Percentiles rank a stretch among this genome's conserved stretches.
Conservation (phyloP, 768 basidiomycete genomes). For the Myochromella boudieri region DNA sequence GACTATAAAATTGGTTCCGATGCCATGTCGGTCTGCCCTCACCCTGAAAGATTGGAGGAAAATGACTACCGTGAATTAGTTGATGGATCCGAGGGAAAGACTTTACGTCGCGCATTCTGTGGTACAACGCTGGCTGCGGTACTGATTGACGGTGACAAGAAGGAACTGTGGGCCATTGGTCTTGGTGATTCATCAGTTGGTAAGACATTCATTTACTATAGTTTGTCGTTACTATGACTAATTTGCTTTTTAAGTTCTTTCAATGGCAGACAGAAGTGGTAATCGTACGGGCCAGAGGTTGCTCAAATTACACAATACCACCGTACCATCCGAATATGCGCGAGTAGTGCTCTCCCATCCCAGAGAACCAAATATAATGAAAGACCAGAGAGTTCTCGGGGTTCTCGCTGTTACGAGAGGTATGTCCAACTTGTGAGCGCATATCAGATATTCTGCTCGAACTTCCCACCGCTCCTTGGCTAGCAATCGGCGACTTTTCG, state of each 20-base stretch:
- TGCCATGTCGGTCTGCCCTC: constrained; percentile 5
- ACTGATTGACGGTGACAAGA: constrained; percentile 11
- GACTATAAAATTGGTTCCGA: constrained; percentile 10
- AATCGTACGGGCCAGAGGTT: constrained; percentile 3
- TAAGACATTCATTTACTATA: background rate
- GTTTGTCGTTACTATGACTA: background rate
- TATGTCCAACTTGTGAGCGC: too few relatives aligned
- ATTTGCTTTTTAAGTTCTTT: background rate
- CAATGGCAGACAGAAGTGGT: background rate
- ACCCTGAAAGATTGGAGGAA: constrained; percentile 5
- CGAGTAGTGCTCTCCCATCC: constrained; percentile 13
- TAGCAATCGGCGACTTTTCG: constrained; percentile 17
- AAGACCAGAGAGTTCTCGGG: constrained; percentile 10
- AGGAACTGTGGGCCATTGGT: constrained; percentile 13
- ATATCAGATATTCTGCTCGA: too few relatives aligned
- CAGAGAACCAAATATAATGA: constrained; percentile 9
- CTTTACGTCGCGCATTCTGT: constrained; percentile 9
- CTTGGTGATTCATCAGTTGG: constrained; percentile 16
- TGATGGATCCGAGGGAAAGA: background rate
- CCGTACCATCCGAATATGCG: constrained; percentile 13
- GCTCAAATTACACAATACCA: constrained; percentile 11
- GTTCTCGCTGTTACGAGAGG: constrained; percentile 15
- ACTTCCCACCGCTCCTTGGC: too few relatives aligned
- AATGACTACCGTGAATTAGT: background rate
- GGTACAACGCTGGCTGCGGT: constrained; percentile 11